Evolutionary conservation across 768 basidiomycete genomes (phyloP), one percentile per base, ranked within the genome.

Genomic region (Russula ochroleuca): DNA sequence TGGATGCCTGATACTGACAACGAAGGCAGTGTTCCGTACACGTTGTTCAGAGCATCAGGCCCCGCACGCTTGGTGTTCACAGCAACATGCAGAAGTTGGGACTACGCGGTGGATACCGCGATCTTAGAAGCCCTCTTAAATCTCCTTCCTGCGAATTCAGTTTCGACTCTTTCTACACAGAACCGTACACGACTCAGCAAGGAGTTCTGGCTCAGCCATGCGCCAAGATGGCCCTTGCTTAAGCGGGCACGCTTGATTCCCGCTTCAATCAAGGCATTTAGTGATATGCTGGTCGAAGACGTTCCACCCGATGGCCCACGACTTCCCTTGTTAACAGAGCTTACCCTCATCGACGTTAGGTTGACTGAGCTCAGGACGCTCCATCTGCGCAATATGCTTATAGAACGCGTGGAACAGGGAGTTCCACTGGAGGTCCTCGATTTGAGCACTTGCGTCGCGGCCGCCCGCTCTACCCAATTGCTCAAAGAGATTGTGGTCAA

Each of bases 341-440:
- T 62, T 25, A 31, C 33, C 23, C 28, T 62, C 13, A 0, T 17
- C 19, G 8, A 35, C 0, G 3, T 19, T 38, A 1, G 8, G 7
- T 41, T 56, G 13, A 43, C 4, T 8, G 25, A 5, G 5, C 28
- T 3, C n/a, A 38, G 15, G 47, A 55, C 45, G 19, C 33, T 49
- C 21, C 37, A 45, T 23, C 8, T 62, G 10, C n/a, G 48, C 48
- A 55, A 62, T 5, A 38, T 47, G 45, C 48, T 62, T 7, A 33
- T 43, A 1, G 19, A 51, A 8, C 55, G 61, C 23, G 21, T 51
- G 19, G 40, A 51, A 5, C 47, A 57, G 6, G 61, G 40, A 5
- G 55, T 51, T 21, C 55, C 61, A 2, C 21, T 62, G 15, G 61
- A 50, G 53, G 13, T 23, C 7, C 61, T 62, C 14, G 61, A 62